Conservation (phyloP, 73 alveolate genomes). For the Uronychia setigera region DNA sequence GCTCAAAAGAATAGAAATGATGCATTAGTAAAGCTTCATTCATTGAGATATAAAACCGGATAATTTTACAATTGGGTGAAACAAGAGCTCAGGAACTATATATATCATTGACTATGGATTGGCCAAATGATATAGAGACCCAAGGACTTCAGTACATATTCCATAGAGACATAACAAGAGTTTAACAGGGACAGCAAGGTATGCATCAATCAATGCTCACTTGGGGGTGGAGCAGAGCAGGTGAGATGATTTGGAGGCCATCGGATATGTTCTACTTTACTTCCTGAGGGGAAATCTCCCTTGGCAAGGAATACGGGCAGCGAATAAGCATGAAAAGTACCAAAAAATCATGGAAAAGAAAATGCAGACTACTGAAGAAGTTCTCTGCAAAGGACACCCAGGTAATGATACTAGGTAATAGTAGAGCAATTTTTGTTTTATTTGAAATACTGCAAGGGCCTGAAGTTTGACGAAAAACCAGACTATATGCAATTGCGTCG, state of each 20-base stretch:
- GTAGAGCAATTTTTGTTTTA: constrained; percentile 69
- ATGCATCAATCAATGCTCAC: constrained; percentile 92
- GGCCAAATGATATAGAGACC: constrained; percentile 60
- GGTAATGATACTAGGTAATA: neutral
- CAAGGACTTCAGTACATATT: constrained; percentile 45
- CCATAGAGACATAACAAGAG: constrained; percentile 56
- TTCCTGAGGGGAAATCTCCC: constrained; percentile 92
- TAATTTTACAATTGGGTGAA: constrained; percentile 75
- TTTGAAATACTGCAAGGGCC: constrained; percentile 73
- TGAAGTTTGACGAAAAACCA: constrained; percentile 94
- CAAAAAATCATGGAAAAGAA: constrained; percentile 90
- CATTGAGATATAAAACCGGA: constrained; percentile 94
- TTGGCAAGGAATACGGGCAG: constrained; percentile 90
- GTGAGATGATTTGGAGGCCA: constrained; percentile 95
- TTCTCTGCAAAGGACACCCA: constrained; percentile 86
- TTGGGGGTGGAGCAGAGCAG: constrained; percentile 90
- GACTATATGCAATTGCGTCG: constrained; percentile 71
- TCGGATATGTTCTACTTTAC: constrained; percentile 89
- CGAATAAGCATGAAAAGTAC: constrained; percentile 84
- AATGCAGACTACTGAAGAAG: constrained; percentile 72
- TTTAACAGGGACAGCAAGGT: constrained; percentile 93
- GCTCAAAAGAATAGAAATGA: constrained; percentile 26
- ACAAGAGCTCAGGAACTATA: constrained; percentile 11
- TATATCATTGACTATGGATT: constrained; percentile 71
- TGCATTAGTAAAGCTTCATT: constrained; percentile 73